A percentile compares a stretch with the other conserved stretches of the same genome.
Evolutionary conservation across 805 yeast species (phyloP).

Genomic region (Saccharomyces jurei): DNA sequence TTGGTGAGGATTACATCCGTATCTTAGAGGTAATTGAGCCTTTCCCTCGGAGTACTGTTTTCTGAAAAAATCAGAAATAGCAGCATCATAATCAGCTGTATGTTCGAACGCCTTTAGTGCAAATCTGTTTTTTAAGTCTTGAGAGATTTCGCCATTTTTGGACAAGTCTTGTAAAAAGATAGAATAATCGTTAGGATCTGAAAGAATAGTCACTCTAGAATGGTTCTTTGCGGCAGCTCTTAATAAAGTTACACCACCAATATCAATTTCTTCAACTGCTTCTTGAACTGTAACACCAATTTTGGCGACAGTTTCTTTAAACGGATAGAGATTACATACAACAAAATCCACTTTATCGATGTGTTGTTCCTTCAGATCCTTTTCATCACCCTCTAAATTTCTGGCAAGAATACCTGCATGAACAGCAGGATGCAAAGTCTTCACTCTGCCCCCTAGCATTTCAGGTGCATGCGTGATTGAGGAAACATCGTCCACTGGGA

Average conservation of each 20-base stretch:
- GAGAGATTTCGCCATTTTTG: constrained; percentile 57
- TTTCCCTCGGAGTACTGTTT: constrained; percentile 88
- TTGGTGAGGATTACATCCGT: constrained; percentile 99
- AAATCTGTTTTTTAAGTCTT: constrained; percentile 66
- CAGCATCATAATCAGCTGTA: constrained; percentile 94
- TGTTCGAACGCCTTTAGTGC: constrained; percentile 97
- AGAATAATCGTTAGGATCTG: constrained; percentile 92
- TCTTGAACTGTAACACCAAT: constrained; percentile 92
- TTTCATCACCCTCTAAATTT: constrained; percentile 82
- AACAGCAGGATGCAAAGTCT: constrained; percentile 96
- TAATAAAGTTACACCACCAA: constrained; percentile 93
- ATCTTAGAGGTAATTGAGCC: constrained; percentile 88
- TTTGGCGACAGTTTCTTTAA: constrained; percentile 93
- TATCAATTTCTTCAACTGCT: constrained; percentile 97
- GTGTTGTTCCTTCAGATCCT: constrained; percentile 79
- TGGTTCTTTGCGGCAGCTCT: constrained; percentile 99
- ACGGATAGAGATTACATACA: constrained; percentile 95
- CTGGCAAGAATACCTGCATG: constrained; percentile 97
- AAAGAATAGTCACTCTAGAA: constrained; percentile 86
- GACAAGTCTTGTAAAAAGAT: constrained; percentile 74
- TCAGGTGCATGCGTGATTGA: constrained; percentile 97
- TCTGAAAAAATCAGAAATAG: constrained; percentile 94
- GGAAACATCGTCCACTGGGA: constrained; percentile 94
- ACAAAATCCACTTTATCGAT: constrained; percentile 95
- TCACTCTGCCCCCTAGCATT: constrained; percentile 97